A percentile compares a stretch with the other conserved stretches of the same genome.
Evolutionary conservation across 176 grass and related monocot species (phyloP).

Genomic region (Elymus sibiricus): DNA sequence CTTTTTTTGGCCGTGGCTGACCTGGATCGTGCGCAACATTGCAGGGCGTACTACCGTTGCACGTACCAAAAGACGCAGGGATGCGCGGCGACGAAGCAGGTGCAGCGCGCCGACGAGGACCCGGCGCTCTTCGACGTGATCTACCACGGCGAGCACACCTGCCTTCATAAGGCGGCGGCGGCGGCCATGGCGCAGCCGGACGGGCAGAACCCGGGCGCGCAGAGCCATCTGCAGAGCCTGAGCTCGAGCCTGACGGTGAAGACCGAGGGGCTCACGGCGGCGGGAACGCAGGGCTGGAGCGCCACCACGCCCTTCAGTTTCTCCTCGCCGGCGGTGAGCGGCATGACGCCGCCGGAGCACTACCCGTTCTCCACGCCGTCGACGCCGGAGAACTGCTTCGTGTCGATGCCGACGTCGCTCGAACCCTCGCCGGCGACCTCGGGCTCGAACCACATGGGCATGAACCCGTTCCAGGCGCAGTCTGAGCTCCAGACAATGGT

Average conservation of each 20-base stretch:
- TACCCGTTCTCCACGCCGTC: slow-evolving; percentile 29
- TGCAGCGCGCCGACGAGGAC: slow-evolving; percentile 70
- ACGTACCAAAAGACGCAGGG: slow-evolving; percentile 37
- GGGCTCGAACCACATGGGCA: slow-evolving; percentile 31
- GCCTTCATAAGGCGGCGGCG: slow-evolving; percentile 3
- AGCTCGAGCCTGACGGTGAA: slow-evolving; percentile 34
- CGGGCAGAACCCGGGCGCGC: not conserved
- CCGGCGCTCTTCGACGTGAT: slow-evolving; percentile 52
- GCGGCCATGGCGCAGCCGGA: not conserved
- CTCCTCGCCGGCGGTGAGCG: slow-evolving; percentile 17
- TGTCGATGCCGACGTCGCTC: slow-evolving; percentile 29
- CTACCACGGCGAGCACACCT: slow-evolving; percentile 71
- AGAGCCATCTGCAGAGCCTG: slow-evolving; percentile 27
- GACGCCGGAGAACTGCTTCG: slow-evolving; percentile 22
- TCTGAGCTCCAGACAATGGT: slow-evolving; percentile 33
- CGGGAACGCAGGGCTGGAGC: not conserved
- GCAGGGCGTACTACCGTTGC: slow-evolving; percentile 79
- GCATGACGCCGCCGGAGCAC: not conserved
- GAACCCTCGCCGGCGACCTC: slow-evolving; percentile 50
- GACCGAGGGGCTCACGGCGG: slow-evolving; percentile 25
- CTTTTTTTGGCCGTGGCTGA: not conserved
- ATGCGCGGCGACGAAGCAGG: slow-evolving; percentile 70
- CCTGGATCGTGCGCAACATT: not conserved
- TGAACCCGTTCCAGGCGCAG: slow-evolving; percentile 8
- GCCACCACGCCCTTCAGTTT: slow-evolving; percentile 36